Evolutionary conservation across 148 eudicot genomes (phyloP).

Genomic region (Drosera capensis): DNA sequence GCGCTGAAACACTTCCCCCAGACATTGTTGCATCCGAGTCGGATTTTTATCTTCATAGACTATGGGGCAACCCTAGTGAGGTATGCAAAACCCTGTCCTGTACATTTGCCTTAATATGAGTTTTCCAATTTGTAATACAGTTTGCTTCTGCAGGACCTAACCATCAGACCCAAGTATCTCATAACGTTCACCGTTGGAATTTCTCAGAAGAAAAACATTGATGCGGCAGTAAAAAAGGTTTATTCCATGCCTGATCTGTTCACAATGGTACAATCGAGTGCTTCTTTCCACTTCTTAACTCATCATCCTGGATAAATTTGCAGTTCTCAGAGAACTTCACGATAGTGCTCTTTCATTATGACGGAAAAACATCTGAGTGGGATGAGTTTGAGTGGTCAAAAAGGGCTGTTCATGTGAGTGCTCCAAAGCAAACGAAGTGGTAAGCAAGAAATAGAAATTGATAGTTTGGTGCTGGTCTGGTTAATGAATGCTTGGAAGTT

Average conservation of each 20-base stretch:
- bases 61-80: conserved; percentile 47
- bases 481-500: background rate
- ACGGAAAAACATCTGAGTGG: conserved; percentile 9
- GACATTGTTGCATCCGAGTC: conserved; percentile 38
- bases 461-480: background rate
- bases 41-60: conserved; percentile 35
- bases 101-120: background rate
- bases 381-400: conserved; percentile 12
- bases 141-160: conserved; percentile 7
- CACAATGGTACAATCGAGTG: background rate
- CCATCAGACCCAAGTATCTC: conserved; percentile 5
- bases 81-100: conserved; percentile 13
- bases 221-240: conserved; percentile 10
- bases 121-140: background rate
- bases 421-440: conserved; percentile 11
- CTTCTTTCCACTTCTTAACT: too few relatives aligned
- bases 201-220: conserved; percentile 5
- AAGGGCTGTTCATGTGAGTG: conserved; percentile 8
- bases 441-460: background rate
- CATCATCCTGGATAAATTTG: background rate
- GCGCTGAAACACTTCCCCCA: conserved; percentile 64
- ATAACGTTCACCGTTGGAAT: conserved; percentile 9
- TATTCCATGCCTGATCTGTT: too few relatives aligned
- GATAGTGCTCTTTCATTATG: conserved; percentile 11
- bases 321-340: conserved; percentile 11